phyloP scores from a whole-genome alignment of 2,329 filamentous ascomycete genomes.

The Didymellaceae sp. region DNA sequence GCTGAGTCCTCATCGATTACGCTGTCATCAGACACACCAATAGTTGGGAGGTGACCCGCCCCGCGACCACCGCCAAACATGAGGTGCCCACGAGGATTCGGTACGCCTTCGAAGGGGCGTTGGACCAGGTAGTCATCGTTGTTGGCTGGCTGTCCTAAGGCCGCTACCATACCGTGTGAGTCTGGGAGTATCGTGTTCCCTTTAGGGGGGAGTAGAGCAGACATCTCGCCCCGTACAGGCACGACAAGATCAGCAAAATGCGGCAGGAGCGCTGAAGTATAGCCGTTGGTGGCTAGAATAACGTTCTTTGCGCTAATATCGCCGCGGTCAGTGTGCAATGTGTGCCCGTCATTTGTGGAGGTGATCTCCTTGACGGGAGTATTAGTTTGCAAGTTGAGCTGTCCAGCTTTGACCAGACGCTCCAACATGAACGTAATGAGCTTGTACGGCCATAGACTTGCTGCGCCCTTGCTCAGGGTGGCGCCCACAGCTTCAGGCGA shows the following conservation, averaged over 20 bases:
- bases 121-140: slow-evolving; percentile 78
- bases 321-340: slow-evolving; percentile 73
- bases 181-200: slow-evolving; percentile 56
- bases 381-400: slow-evolving; percentile 76
- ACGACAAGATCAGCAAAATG: slow-evolving; percentile 73
- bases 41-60: slow-evolving; percentile 51
- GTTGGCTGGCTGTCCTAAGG: slow-evolving; percentile 52
- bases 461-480: slow-evolving; percentile 69
- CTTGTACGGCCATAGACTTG: slow-evolving; percentile 83
- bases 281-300: slow-evolving; percentile 82
- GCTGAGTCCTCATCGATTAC: slow-evolving; percentile 63
- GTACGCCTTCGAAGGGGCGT: slow-evolving; percentile 58
- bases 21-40: slow-evolving; percentile 67
- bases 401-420: slow-evolving; percentile 56
- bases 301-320: slow-evolving; percentile 67
- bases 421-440: slow-evolving; percentile 76
- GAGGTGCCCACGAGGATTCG: slow-evolving; percentile 60
- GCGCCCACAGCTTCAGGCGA: slow-evolving; percentile 62
- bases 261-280: slow-evolving; percentile 78
- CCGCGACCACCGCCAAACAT: slow-evolving; percentile 76
- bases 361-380: slow-evolving; percentile 64
- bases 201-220: slow-evolving; percentile 66
- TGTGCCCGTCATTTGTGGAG: slow-evolving; percentile 56
- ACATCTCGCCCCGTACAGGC: slow-evolving; percentile 77
- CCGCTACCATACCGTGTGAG: slow-evolving; percentile 70